A percentile compares a stretch with the other conserved stretches of the same genome.
Evolutionary conservation across 2,329 filamentous ascomycete genomes (phyloP).

Genomic region (Zymoseptoria brevis): DNA sequence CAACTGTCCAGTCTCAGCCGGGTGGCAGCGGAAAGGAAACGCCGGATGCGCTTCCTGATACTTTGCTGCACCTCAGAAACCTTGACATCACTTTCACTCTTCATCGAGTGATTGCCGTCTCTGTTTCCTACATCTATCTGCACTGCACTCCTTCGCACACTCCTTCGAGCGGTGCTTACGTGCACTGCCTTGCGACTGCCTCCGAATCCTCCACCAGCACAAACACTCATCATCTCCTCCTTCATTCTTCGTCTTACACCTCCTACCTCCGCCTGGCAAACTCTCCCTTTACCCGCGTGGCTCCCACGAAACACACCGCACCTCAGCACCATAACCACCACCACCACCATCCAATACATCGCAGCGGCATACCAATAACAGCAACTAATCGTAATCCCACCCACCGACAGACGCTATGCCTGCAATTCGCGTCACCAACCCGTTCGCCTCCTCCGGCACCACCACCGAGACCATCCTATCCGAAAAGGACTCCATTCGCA

Average conservation of each 20-base stretch:
- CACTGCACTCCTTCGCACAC: background rate
- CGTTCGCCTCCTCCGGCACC: slow-evolving; percentile 47
- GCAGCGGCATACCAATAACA: slow-evolving; percentile 1
- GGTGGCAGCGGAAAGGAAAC: background rate
- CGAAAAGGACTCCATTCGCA: slow-evolving; percentile 44
- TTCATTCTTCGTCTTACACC: background rate
- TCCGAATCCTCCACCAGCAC: background rate
- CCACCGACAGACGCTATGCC: slow-evolving; percentile 47
- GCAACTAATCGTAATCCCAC: slow-evolving; percentile 24
- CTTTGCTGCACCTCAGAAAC: background rate
- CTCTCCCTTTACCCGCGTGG: background rate
- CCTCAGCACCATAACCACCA: background rate
- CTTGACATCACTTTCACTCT: background rate
- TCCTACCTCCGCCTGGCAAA: background rate
- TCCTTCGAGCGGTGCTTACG: background rate
- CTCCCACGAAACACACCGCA: background rate
- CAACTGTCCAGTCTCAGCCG: background rate
- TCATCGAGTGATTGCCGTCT: background rate
- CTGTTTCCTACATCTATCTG: background rate
- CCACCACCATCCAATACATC: background rate
- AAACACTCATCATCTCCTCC: background rate
- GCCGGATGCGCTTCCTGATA: background rate
- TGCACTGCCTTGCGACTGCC: background rate
- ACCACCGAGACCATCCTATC: slow-evolving; percentile 39
- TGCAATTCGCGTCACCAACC: slow-evolving; percentile 51